phyloP scores from a whole-genome alignment of 441 rosid genomes.

The Brassica balearica region DNA sequence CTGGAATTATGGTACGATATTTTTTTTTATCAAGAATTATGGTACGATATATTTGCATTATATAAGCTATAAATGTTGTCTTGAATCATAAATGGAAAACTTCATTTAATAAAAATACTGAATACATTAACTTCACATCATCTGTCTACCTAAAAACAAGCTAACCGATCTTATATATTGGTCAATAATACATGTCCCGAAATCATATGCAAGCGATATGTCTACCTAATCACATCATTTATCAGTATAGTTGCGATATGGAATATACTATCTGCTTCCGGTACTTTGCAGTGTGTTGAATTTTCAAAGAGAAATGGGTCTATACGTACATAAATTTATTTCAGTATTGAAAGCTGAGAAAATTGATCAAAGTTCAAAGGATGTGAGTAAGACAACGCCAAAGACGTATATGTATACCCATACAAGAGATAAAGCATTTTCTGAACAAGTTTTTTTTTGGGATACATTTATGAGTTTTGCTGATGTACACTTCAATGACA shows the following conservation, averaged over 20 bases:
- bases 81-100: neutral
- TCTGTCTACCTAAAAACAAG: neutral
- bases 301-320: constrained; percentile 22
- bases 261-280: too few relatives aligned
- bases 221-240: too few relatives aligned
- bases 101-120: neutral
- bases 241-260: too few relatives aligned
- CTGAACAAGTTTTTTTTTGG: neutral
- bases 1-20: neutral
- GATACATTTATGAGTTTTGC: constrained; percentile 16
- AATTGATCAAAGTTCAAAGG: constrained; percentile 25
- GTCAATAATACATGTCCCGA: too few relatives aligned
- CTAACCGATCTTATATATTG: too few relatives aligned
- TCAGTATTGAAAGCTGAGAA: constrained; percentile 16
- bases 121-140: neutral
- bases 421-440: constrained; percentile 26
- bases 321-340: constrained; percentile 14
- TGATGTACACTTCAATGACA: constrained; percentile 9
- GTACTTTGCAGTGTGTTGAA: too few relatives aligned
- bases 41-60: neutral
- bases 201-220: too few relatives aligned
- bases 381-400: constrained; percentile 19
- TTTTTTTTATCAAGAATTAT: too few relatives aligned
- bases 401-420: constrained; percentile 21
- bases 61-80: neutral